Evolutionary conservation across 768 basidiomycete genomes (phyloP).

Genomic region (Xerocomellus intermedius): DNA sequence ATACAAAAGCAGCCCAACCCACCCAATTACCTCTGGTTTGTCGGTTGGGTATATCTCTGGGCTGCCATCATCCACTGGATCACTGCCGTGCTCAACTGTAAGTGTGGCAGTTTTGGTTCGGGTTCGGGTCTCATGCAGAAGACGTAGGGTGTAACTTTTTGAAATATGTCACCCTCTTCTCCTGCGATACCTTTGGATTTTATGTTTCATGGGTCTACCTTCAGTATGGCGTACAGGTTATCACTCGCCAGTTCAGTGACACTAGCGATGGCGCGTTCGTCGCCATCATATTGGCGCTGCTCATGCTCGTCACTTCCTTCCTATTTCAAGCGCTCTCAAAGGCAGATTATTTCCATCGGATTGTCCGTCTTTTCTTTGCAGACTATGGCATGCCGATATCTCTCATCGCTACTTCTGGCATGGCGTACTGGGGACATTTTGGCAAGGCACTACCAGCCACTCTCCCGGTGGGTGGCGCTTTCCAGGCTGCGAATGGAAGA

Average conservation of each 20-base stretch:
- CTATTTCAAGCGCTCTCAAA: conserved; percentile 66
- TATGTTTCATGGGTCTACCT: conserved; percentile 90
- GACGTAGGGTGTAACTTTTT: conserved; percentile 74
- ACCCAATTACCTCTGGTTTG: conserved; percentile 79
- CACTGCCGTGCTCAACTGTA: conserved; percentile 76
- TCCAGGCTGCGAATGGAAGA: conserved; percentile 67
- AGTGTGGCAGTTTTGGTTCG: conserved; percentile 16
- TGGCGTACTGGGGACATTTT: conserved; percentile 88
- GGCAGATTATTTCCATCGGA: conserved; percentile 67
- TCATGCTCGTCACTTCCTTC: conserved; percentile 76
- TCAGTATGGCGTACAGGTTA: conserved; percentile 85
- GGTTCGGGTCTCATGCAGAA: background rate
- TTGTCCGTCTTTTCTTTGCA: conserved; percentile 70
- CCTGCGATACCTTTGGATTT: conserved; percentile 91
- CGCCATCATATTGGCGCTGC: conserved; percentile 67
- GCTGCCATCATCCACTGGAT: conserved; percentile 84
- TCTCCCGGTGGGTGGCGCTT: conserved; percentile 66
- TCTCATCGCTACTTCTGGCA: conserved; percentile 66
- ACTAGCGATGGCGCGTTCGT: conserved; percentile 52
- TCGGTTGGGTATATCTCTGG: conserved; percentile 94
- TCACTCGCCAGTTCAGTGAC: conserved; percentile 64
- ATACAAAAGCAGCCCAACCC: conserved; percentile 53
- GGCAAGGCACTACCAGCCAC: conserved; percentile 58
- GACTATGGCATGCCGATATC: conserved; percentile 94
- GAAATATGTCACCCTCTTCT: conserved; percentile 84